Percentiles rank a stretch among this genome's conserved stretches.
These are phyloP conservation scores for Aaosphaeria pasadenensis DNA, from an alignment of 2,329 filamentous ascomycete species.

Conservation along the genomic window DNA sequence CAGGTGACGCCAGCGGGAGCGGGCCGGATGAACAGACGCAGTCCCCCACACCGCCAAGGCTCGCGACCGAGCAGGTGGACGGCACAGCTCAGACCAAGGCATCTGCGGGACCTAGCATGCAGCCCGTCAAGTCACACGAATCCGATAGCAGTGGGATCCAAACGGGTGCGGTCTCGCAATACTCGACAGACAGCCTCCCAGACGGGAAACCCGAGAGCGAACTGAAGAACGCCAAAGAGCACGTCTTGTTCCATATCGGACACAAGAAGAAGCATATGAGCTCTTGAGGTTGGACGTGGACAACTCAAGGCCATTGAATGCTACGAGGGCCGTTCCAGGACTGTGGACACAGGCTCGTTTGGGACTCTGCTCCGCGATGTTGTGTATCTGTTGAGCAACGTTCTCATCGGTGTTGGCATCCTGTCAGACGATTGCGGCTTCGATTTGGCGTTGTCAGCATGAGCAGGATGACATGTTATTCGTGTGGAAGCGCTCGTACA, in stretches of 20 bases:
- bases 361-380: too few species aligned
- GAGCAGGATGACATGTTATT: too few species aligned
- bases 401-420: too few species aligned
- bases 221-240: constrained; percentile 34
- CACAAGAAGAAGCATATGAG: constrained; percentile 1
- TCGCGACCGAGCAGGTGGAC: constrained; percentile 8
- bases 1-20: constrained; percentile 17
- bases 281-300: neutral
- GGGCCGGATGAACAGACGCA: constrained; percentile 7
- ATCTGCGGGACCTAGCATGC: constrained; percentile 1
- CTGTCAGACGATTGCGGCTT: too few species aligned
- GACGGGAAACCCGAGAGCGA: constrained; percentile 41
- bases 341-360: too few species aligned
- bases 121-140: constrained; percentile 14
- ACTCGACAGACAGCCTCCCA: constrained; percentile 41
- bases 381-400: too few species aligned
- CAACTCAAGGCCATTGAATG: too few species aligned
- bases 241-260: constrained; percentile 28
- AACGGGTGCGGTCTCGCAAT: constrained; percentile 25
- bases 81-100: constrained; percentile 6
- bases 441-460: too few species aligned
- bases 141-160: constrained; percentile 15
- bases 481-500: too few species aligned
- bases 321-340: too few species aligned
- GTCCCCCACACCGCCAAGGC: constrained; percentile 11